Conservation (phyloP, 768 basidiomycete species). For the Pleurotus tuoliensis region DNA sequence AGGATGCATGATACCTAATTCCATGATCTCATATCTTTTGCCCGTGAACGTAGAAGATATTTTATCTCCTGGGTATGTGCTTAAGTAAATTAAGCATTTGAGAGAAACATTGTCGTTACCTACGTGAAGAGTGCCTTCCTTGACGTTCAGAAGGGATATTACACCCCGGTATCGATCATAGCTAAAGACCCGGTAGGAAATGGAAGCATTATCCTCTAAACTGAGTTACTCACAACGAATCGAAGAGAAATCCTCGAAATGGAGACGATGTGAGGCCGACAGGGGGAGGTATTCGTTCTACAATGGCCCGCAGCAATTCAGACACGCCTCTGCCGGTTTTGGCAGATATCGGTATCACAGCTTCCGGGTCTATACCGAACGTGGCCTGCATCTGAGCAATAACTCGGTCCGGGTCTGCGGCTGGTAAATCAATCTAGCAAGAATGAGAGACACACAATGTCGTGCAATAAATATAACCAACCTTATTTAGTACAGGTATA, state of each 20-base stretch:
- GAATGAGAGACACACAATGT: slow-evolving; percentile 6
- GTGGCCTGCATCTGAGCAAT: slow-evolving; percentile 77
- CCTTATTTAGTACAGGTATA: slow-evolving; percentile 93
- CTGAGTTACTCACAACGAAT: slow-evolving; percentile 67
- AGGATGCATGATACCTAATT: slow-evolving; percentile 87
- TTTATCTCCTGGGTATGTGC: slow-evolving; percentile 66
- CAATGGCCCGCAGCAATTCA: slow-evolving; percentile 70
- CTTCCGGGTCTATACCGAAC: slow-evolving; percentile 72
- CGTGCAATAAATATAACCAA: slow-evolving; percentile 19
- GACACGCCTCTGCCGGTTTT: slow-evolving; percentile 89
- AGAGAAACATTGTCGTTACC: slow-evolving; percentile 38
- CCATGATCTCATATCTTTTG: slow-evolving; percentile 86
- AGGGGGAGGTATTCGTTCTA: slow-evolving; percentile 85
- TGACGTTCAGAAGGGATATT: slow-evolving; percentile 83
- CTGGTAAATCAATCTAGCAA: slow-evolving; percentile 84
- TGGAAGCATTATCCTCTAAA: slow-evolving; percentile 7
- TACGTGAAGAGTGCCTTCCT: slow-evolving; percentile 77
- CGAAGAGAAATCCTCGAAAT: slow-evolving; percentile 87
- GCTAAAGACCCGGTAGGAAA: slow-evolving; percentile 33
- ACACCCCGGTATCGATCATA: slow-evolving; percentile 97
- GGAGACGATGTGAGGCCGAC: slow-evolving; percentile 44
- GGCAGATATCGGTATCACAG: slow-evolving; percentile 82
- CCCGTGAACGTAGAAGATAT: slow-evolving; percentile 81
- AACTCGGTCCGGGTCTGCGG: slow-evolving; percentile 79
- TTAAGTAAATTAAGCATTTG: neutral